Evolutionary conservation across 169 alveolate species (phyloP).

Genomic region (Nephromyces sp.): DNA sequence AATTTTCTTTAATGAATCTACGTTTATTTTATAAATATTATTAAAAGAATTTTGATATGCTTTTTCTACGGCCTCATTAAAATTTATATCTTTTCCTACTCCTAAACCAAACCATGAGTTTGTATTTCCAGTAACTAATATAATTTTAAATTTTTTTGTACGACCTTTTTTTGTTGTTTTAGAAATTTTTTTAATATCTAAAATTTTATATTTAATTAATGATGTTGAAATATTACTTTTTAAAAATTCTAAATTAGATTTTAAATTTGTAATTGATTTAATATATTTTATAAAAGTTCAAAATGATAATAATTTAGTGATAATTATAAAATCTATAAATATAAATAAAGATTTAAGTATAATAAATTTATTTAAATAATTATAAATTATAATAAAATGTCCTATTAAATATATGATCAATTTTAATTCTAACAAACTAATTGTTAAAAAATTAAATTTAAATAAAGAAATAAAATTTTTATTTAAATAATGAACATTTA

Average conservation of each 20-base stretch:
- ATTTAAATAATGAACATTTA: background rate
- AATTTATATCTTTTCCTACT: background rate
- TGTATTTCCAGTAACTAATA: constrained; percentile 5
- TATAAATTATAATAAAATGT: background rate
- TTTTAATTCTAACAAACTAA: background rate
- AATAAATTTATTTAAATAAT: background rate
- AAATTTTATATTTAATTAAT: background rate
- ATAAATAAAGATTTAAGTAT: background rate
- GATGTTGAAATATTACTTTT: background rate
- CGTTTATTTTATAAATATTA: background rate
- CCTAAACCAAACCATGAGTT: constrained; percentile 2
- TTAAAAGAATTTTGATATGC: constrained; percentile 13
- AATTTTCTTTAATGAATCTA: background rate
- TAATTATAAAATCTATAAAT: background rate
- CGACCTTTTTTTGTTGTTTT: constrained; percentile 4
- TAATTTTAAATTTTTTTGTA: background rate
- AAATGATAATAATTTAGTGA: background rate
- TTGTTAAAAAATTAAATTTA: background rate
- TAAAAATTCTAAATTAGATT: background rate
- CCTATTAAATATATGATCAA: background rate
- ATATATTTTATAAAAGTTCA: background rate
- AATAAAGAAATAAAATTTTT: background rate
- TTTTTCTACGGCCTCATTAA: background rate
- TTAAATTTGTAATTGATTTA: background rate
- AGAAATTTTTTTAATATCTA: background rate